Base-by-base conservation (phyloP, 257 asterid genomes). In the Solanum lycopersicoides region DNA sequence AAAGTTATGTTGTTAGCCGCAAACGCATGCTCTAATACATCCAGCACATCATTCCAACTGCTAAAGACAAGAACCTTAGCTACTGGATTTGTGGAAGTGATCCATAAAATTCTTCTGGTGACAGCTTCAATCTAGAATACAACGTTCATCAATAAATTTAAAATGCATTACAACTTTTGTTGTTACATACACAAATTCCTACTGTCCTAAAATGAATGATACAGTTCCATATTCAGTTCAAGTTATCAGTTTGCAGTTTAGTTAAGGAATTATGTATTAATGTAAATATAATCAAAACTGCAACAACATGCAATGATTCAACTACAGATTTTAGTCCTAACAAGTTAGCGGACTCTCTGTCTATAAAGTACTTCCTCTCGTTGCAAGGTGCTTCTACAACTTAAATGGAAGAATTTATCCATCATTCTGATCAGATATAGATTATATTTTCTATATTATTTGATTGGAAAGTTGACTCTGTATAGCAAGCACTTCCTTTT, bases 41-140 rank as follows among this genome's bases (percentile, higher is more conserved):
- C 99, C 88, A 97, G 98, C 79, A 95, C 99, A 89, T 97, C 99
- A 87, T 93, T 93, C 99, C 99, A 97, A 90, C 98, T 97, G 80
- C 98, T 94, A 75, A 97, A 95, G 84, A 97, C 98, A 82, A 97
- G 96, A 85, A 95, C 89, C 91, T 95, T 97, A 53, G 94, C 94
- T 10, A 47, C 86, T 32, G 95, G 95, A 87, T 95, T 93, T 6
- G 89, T 84, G 72, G 96, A 91, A 87, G 86, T 88, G 89, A 95
- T 95, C 94, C 95, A 92, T 87, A 97, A 91, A 86, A 97, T 97
- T 92, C 98, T 95, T 93, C 98, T 93, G 11, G 98, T 92, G 86
- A 97, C 96, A 42, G 98, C 99, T 92, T 95, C 98, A 88, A 97
- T 95, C 99, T 97, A 86, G 86, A 76, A 89, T 56, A 71, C 20